Base-by-base conservation (phyloP, 2,329 filamentous ascomycete genomes). In the Fusarium equiseti region DNA sequence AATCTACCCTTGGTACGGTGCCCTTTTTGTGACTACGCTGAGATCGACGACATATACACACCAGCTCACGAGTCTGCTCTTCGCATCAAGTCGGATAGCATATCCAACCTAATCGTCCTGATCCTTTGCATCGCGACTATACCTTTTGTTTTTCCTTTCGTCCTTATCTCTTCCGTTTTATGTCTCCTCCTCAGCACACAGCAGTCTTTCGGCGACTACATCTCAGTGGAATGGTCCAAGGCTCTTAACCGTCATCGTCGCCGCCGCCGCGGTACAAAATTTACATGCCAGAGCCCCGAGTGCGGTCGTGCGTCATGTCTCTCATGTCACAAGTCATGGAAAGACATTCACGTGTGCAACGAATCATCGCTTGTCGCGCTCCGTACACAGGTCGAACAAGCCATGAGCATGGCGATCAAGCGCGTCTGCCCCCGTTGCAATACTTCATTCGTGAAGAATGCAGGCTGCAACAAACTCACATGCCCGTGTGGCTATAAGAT, bases 401-500 rank as follows among this genome's bases (percentile, higher is more conserved):
- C 95, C 59, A 96, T 97, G 84, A 97, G 95, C 68, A 90, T 95
- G 77, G 95, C 95, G 26, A 90, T 98, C 78, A 99, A 98, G 82
- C 92, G 96, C 53, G 95, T 96, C 12, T 99, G 96, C 79, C 96
- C 96, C 11, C 89, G 91, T 50, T 99, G 96, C 84, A 91, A 93
- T 73, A 93, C 95, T 12, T 93, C 91, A 18, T 98, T 98, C 79
- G 93, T 99, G 81, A 98, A 98, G 80, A 91, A 90, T 9, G 90
- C 91, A 27, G 96, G 96, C 75, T 99, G 96, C 87, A 99, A 99
- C 84, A 98, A 98, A 82, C 87, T 99, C 43, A 95, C 94, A 8
- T 98, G 96, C 78, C 90, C 94, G 18, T 99, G 96, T 81, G 96
- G 96, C 11, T 98, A 98, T 82, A 92, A 92, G 74, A 98, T 98